Percentiles rank a stretch among this genome's conserved stretches.
These are phyloP conservation scores for Voacanga thouarsii DNA, from an alignment of 257 asterid species.

Conservation along the genomic window DNA sequence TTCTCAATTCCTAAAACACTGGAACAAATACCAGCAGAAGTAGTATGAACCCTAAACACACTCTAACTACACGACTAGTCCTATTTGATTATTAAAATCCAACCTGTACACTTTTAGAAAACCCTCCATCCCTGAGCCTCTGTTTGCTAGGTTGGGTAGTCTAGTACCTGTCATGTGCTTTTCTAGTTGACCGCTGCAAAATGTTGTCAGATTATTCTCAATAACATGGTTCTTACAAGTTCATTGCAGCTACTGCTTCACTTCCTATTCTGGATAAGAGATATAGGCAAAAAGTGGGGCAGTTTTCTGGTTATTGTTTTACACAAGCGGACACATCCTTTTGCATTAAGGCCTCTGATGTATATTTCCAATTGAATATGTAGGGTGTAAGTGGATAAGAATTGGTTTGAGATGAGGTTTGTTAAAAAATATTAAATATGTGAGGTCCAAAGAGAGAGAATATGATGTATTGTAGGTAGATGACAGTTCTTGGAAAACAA, in stretches of 20 bases:
- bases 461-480: too few species aligned
- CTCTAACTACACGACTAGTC: not conserved
- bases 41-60: not conserved
- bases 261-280: not conserved
- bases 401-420: too few species aligned
- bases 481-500: too few species aligned
- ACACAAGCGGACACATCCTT: not conserved
- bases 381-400: too few species aligned
- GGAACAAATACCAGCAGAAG: not conserved
- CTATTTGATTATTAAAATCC: not conserved
- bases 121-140: not conserved
- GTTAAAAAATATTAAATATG: too few species aligned
- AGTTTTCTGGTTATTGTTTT: not conserved
- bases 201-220: too few species aligned
- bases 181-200: not conserved
- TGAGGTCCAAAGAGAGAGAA: too few species aligned
- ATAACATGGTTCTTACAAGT: not conserved
- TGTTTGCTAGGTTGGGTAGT: not conserved
- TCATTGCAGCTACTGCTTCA: not conserved
- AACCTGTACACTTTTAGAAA: not conserved
- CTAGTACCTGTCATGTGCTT: not conserved
- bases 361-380: not conserved
- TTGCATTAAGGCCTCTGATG: not conserved
- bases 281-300: not conserved
- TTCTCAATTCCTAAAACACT: not conserved